phyloP scores from a whole-genome alignment of 345 rosid species.

The Chamaenerion angustifolium region DNA sequence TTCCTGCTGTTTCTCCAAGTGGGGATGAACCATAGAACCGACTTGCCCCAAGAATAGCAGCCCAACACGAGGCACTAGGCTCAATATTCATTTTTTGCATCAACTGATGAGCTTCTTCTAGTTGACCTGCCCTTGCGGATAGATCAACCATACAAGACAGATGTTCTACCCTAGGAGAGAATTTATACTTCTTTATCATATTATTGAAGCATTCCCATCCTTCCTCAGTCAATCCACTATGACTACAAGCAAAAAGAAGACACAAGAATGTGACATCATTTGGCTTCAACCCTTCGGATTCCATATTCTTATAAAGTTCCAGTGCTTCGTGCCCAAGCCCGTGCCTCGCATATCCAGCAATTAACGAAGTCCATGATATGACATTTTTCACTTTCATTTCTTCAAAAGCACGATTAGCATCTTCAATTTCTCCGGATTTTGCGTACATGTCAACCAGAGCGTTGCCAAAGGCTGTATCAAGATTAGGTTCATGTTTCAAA shows the following conservation, averaged over 20 bases:
- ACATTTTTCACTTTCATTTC: conserved; percentile 48
- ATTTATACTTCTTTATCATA: conserved; percentile 36
- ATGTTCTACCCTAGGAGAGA: conserved; percentile 43
- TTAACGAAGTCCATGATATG: conserved; percentile 61
- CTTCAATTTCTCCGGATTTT: conserved; percentile 52
- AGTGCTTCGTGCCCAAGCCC: conserved; percentile 43
- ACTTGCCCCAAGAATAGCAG: conserved; percentile 36
- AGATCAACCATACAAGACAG: conserved; percentile 58
- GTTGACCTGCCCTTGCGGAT: conserved; percentile 17
- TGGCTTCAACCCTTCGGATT: conserved; percentile 37
- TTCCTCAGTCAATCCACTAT: conserved; percentile 36
- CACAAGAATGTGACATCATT: conserved; percentile 53
- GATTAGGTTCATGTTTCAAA: conserved; percentile 27
- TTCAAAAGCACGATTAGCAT: conserved; percentile 34
- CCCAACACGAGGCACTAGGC: conserved; percentile 51
- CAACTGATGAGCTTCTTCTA: conserved; percentile 9
- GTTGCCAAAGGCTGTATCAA: conserved; percentile 41
- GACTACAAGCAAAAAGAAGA: conserved; percentile 59
- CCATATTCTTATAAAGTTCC: conserved; percentile 43
- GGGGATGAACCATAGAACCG: too few species aligned
- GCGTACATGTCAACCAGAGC: conserved; percentile 68
- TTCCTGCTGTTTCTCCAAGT: conserved; percentile 16
- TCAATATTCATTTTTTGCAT: conserved; percentile 22
- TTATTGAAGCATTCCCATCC: conserved; percentile 44
- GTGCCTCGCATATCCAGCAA: conserved; percentile 56